Conservation (phyloP, 148 eudicot species). For the Nyssa sinensis region DNA sequence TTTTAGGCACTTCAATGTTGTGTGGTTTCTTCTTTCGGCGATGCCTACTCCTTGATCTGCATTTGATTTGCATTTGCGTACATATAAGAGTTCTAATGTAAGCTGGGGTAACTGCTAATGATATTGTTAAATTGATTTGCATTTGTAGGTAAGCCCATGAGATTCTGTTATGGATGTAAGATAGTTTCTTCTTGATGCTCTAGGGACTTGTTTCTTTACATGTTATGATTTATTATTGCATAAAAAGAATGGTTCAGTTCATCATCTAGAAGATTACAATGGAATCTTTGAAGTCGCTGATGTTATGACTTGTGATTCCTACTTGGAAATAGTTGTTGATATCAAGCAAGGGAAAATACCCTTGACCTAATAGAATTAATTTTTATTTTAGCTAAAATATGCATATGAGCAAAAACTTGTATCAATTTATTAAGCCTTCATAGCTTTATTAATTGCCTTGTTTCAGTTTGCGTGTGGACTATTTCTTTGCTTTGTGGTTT, state of each 20-base stretch:
- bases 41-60: too few species aligned
- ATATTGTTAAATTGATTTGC: neutral
- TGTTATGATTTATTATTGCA: slow-evolving; percentile 85
- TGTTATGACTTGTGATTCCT: slow-evolving; percentile 73
- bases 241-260: slow-evolving; percentile 68
- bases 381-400: neutral
- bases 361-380: neutral
- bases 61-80: too few species aligned
- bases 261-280: slow-evolving; percentile 84
- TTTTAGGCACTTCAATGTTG: too few species aligned
- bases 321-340: slow-evolving; percentile 95
- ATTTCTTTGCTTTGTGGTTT: neutral
- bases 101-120: too few species aligned
- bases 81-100: too few species aligned
- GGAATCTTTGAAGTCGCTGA: slow-evolving; percentile 97
- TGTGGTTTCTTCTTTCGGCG: too few species aligned
- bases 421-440: neutral
- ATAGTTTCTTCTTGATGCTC: slow-evolving; percentile 94
- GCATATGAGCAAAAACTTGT: neutral
- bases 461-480: neutral
- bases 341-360: too few species aligned
- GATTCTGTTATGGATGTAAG: slow-evolving; percentile 99
- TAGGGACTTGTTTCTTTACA: slow-evolving; percentile 91
- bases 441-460: neutral
- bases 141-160: slow-evolving; percentile 79